These are phyloP conservation scores for Nicotiana noctiflora DNA, from an alignment of 257 asterid genomes.

Conservation along the genomic window DNA sequence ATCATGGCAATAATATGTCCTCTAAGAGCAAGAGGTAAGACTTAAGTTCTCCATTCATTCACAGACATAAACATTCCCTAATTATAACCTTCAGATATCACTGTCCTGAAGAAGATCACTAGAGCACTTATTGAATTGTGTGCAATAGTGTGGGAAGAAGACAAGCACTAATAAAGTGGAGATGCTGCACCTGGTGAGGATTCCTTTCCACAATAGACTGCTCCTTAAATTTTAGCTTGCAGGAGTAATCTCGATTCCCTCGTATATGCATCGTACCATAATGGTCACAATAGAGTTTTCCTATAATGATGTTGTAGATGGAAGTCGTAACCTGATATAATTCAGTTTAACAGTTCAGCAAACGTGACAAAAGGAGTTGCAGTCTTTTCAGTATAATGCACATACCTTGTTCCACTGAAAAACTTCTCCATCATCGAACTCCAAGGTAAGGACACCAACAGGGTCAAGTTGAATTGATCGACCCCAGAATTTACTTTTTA, in stretches of 20 bases:
- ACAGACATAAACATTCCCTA: too few species aligned
- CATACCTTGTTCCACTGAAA: slow-evolving; percentile 19
- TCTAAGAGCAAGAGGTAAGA: background rate
- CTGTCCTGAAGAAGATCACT: background rate
- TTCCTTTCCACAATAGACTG: slow-evolving; percentile 16
- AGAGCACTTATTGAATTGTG: background rate
- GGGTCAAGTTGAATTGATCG: slow-evolving; percentile 19
- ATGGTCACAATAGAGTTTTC: slow-evolving; percentile 16
- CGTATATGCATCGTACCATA: slow-evolving; percentile 15
- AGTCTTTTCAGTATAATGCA: background rate
- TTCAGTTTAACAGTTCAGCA: slow-evolving; percentile 8
- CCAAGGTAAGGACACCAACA: slow-evolving; percentile 17
- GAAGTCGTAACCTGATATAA: slow-evolving; percentile 12
- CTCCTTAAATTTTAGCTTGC: slow-evolving; percentile 15
- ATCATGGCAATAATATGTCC: background rate
- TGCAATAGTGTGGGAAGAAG: background rate
- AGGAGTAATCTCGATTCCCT: slow-evolving; percentile 16
- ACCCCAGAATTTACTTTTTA: slow-evolving; percentile 17
- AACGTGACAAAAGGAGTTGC: background rate
- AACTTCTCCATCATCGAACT: slow-evolving; percentile 18
- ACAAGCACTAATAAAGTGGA: background rate
- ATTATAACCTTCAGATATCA: background rate
- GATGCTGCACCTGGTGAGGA: slow-evolving; percentile 13
- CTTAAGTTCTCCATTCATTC: background rate
- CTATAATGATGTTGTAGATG: slow-evolving; percentile 17